Percentiles rank a stretch among this genome's conserved stretches.
Evolutionary conservation across 2,329 filamentous ascomycete species (phyloP).

Genomic region (Amauroascus niger): DNA sequence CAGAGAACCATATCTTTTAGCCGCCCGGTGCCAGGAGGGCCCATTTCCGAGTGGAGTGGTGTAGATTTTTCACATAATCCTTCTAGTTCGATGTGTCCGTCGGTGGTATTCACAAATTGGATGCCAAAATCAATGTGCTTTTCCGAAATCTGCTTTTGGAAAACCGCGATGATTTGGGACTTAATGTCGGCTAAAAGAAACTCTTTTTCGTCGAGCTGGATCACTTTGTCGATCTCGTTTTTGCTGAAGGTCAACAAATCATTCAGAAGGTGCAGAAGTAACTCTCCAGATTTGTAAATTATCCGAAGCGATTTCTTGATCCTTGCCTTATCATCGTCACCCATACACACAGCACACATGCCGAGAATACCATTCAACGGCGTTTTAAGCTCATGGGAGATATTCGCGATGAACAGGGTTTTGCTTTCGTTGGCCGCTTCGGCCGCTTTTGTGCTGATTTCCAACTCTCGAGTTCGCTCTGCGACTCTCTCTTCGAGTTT

Average conservation of each 20-base stretch:
- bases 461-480: constrained; percentile 71
- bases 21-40: constrained; percentile 42
- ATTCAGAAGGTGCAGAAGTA: constrained; percentile 75
- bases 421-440: constrained; percentile 96
- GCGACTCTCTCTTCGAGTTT: constrained; percentile 75
- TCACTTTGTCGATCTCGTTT: constrained; percentile 57
- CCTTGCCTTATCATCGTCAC: constrained; percentile 66
- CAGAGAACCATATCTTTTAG: constrained; percentile 79
- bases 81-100: constrained; percentile 18
- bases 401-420: constrained; percentile 92
- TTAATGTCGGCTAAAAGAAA: constrained; percentile 77
- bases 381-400: constrained; percentile 72
- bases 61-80: constrained; percentile 42
- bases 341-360: constrained; percentile 88
- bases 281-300: constrained; percentile 78
- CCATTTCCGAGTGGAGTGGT: constrained; percentile 47
- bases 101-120: constrained; percentile 23
- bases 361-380: constrained; percentile 86
- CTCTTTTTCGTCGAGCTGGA: constrained; percentile 57
- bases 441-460: constrained; percentile 81
- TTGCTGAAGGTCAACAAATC: constrained; percentile 89
- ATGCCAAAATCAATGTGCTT: constrained; percentile 58
- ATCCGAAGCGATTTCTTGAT: constrained; percentile 78
- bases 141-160: constrained; percentile 80
- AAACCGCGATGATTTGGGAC: constrained; percentile 73